Conservation (phyloP, 768 basidiomycete species). For the Lepiota venenata region DNA sequence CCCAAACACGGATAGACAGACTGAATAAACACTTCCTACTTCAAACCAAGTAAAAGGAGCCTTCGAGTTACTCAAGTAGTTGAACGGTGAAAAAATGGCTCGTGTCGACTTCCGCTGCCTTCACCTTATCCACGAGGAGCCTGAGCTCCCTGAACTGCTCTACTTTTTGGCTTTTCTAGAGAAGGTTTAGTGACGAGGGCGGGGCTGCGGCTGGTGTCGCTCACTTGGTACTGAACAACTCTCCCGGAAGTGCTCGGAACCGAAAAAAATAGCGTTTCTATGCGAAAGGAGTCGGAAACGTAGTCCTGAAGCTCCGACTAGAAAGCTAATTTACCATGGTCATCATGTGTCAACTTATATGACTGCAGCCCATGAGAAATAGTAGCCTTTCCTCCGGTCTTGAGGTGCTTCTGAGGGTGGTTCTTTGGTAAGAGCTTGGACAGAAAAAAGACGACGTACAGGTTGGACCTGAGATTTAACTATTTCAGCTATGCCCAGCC, state of each 20-base stretch:
- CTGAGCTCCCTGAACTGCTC: conserved; percentile 35
- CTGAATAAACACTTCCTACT: too few species aligned
- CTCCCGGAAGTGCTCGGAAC: conserved; percentile 76
- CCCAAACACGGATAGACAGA: too few species aligned
- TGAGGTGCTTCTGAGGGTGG: background rate
- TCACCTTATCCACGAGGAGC: conserved; percentile 25
- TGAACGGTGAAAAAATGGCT: background rate
- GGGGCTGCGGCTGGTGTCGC: conserved; percentile 12
- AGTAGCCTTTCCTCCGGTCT: conserved; percentile 7
- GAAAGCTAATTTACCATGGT: conserved; percentile 11
- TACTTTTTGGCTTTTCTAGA: conserved; percentile 43
- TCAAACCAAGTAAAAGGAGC: too few species aligned
- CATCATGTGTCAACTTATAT: conserved; percentile 44
- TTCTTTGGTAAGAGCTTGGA: background rate
- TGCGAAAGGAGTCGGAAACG: too few species aligned
- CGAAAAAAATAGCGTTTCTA: conserved; percentile 71
- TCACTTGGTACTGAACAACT: conserved; percentile 69
- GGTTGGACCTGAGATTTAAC: conserved; percentile 25
- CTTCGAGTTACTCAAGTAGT: too few species aligned
- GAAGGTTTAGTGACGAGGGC: background rate
- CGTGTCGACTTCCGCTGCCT: conserved; percentile 17
- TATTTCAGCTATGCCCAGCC: conserved; percentile 54
- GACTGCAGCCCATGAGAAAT: conserved; percentile 42
- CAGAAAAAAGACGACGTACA: conserved; percentile 14
- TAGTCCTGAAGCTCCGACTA: background rate